These are phyloP conservation scores for Linum trigynum DNA, from an alignment of 345 rosid genomes.

Conservation along the genomic window DNA sequence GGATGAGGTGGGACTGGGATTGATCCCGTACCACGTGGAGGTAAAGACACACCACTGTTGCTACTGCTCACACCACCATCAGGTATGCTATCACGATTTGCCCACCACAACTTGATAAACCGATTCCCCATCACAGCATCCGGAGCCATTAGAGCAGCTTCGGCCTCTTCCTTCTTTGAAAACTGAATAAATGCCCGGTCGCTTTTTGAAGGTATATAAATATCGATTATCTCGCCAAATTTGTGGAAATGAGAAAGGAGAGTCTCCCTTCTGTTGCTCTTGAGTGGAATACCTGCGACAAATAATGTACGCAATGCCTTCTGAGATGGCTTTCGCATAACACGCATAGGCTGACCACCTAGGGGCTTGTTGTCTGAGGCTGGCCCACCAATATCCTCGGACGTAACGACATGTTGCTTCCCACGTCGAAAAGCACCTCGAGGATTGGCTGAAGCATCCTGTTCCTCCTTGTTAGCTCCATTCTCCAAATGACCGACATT, in stretches of 20 bases:
- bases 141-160: conserved; percentile 88
- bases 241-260: conserved; percentile 86
- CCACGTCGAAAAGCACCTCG: conserved; percentile 36
- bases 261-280: conserved; percentile 67
- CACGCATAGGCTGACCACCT: conserved; percentile 28
- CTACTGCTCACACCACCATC: conserved; percentile 46
- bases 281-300: conserved; percentile 73
- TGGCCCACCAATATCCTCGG: conserved; percentile 26
- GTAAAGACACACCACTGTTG: conserved; percentile 22
- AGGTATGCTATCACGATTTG: conserved; percentile 79
- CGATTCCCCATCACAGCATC: conserved; percentile 99
- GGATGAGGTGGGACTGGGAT: conserved; percentile 29
- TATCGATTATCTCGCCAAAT: conserved; percentile 86
- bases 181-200: conserved; percentile 94
- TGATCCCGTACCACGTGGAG: conserved; percentile 33
- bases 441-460: conserved; percentile 27
- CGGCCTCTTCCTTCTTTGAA: conserved; percentile 89
- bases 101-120: conserved; percentile 96
- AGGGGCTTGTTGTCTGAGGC: conserved; percentile 30
- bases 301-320: conserved; percentile 82
- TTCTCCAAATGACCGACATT: conserved; percentile 38
- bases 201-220: conserved; percentile 65
- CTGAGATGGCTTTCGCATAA: conserved; percentile 51
- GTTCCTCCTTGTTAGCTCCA: conserved; percentile 39
- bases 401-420: conserved; percentile 27